Percentiles rank a stretch among this genome's conserved stretches.
Evolutionary conservation across 2,329 filamentous ascomycete genomes (phyloP).

Genomic region (Tolypocladium amazonense): DNA sequence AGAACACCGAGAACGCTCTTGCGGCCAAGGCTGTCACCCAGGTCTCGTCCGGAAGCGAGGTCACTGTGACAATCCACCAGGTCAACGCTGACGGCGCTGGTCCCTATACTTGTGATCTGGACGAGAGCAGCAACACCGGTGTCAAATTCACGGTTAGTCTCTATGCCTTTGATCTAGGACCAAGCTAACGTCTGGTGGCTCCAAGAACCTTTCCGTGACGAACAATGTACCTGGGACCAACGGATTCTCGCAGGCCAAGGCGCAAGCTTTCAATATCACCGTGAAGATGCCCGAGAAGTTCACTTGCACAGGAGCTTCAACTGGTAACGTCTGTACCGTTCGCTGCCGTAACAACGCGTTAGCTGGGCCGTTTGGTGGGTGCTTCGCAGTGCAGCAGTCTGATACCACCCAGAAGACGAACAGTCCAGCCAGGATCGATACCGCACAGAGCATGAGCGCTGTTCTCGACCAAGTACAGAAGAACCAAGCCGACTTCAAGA

Average conservation of each 20-base stretch:
- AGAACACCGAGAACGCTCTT: conserved; percentile 42
- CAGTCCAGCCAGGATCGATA: conserved; percentile 32
- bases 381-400: conserved; percentile 45
- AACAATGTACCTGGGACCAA: conserved; percentile 50
- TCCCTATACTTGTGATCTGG: conserved; percentile 43
- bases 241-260: conserved; percentile 45
- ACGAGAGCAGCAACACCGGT: conserved; percentile 32
- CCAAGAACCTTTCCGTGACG: conserved; percentile 33
- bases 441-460: conserved; percentile 30
- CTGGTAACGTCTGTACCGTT: conserved; percentile 48
- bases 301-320: conserved; percentile 41
- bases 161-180: background rate
- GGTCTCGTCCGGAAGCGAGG: conserved; percentile 31
- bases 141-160: conserved; percentile 5
- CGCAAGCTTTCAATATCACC: conserved; percentile 44
- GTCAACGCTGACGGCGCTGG: conserved; percentile 14
- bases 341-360: conserved; percentile 48
- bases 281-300: conserved; percentile 39
- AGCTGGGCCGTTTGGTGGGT: conserved; percentile 47
- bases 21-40: conserved; percentile 34
- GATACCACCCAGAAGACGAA: conserved; percentile 31
- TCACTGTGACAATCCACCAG: conserved; percentile 16
- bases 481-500: conserved; percentile 39
- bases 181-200: background rate
- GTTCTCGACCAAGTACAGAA: conserved; percentile 36